Evolutionary conservation across 202 grass and related monocot genomes (phyloP).

Genomic region (Eragrostis tef): DNA sequence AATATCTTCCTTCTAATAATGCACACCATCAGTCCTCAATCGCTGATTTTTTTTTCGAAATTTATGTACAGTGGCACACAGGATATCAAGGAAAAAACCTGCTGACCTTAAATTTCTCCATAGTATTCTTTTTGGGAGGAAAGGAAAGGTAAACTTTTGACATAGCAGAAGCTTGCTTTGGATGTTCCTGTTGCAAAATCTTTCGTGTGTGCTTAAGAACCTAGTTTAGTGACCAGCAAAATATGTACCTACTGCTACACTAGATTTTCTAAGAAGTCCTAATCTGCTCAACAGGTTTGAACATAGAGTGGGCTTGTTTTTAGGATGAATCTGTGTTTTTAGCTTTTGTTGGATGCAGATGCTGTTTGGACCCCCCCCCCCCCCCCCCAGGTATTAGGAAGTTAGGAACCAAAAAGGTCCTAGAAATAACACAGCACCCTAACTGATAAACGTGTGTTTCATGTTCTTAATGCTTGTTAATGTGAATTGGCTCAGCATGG

Average conservation of each 20-base stretch:
- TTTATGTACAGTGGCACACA: slow-evolving; percentile 70
- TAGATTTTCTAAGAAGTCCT: slow-evolving; percentile 33
- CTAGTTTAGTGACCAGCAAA: slow-evolving; percentile 26
- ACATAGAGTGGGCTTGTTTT: not conserved
- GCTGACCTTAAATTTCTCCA: slow-evolving; percentile 91
- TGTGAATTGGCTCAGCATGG: slow-evolving; percentile 16
- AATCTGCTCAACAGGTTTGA: not conserved
- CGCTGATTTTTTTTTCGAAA: slow-evolving; percentile 40
- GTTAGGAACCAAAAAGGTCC: not conserved
- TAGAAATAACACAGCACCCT: slow-evolving; percentile 12
- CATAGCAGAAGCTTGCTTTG: slow-evolving; percentile 8
- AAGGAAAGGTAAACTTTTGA: slow-evolving; percentile 79
- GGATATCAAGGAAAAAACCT: slow-evolving; percentile 85
- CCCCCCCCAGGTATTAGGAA: no score
- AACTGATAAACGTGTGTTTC: slow-evolving; percentile 15
- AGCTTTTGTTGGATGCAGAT: slow-evolving; percentile 13
- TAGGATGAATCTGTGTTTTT: slow-evolving; percentile 15
- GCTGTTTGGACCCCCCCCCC: slow-evolving; percentile 13
- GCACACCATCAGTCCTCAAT: not conserved
- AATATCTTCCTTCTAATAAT: slow-evolving; percentile 9
- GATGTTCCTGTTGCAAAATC: slow-evolving; percentile 6
- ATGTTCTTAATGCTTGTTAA: slow-evolving; percentile 31
- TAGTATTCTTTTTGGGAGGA: slow-evolving; percentile 93
- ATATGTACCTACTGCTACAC: slow-evolving; percentile 17
- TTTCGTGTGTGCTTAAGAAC: not conserved